Evolutionary conservation across 2,329 filamentous ascomycete genomes (phyloP), one percentile per base, ranked within the genome.

Genomic region (Epicoccum nigrum): DNA sequence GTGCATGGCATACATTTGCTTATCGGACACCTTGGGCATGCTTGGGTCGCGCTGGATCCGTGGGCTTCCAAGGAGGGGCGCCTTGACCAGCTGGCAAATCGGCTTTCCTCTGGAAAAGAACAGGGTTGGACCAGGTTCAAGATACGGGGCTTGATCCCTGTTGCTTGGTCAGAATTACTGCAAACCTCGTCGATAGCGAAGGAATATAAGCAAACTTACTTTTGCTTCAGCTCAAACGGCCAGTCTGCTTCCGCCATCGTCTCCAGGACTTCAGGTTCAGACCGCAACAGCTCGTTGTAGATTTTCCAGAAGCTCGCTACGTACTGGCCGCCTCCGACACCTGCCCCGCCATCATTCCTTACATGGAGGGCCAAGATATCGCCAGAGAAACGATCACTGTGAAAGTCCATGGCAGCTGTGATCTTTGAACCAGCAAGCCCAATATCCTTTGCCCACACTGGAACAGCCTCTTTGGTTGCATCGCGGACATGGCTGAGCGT

Each of bases 161-260:
- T n/a, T 31, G 3, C 8, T 28, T 38, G 20, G 32, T 52, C 7
- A 54, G 40, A 38, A n/a, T n/a, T n/a, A n/a, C n/a, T n/a, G n/a
- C n/a, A n/a, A n/a, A n/a, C n/a, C n/a, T n/a, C n/a, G n/a, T n/a
- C n/a, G n/a, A n/a, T n/a, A n/a, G n/a, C n/a, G n/a, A n/a, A n/a
- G n/a, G n/a, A n/a, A 28, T 44, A 17, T 23, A 19, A 15, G 43
- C 7, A 13, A 54, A 54, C 65, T 64, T 53, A 73, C 70, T 68
- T 67, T 38, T 71, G 60, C 54, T 73, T 73, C 46, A 73, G 55
- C 51, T 73, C 71, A 35, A 73, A 73, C 1, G 71, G 71, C 71
- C 71, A 73, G 27, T 70, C 52, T 7, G 64, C 43, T 31, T 63
- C 63, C 6, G 65, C 65, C 64, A 73, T 65, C 0, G 68, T 73